phyloP scores from a whole-genome alignment of 2,329 filamentous ascomycete species.

The Hypocreales sp. region DNA sequence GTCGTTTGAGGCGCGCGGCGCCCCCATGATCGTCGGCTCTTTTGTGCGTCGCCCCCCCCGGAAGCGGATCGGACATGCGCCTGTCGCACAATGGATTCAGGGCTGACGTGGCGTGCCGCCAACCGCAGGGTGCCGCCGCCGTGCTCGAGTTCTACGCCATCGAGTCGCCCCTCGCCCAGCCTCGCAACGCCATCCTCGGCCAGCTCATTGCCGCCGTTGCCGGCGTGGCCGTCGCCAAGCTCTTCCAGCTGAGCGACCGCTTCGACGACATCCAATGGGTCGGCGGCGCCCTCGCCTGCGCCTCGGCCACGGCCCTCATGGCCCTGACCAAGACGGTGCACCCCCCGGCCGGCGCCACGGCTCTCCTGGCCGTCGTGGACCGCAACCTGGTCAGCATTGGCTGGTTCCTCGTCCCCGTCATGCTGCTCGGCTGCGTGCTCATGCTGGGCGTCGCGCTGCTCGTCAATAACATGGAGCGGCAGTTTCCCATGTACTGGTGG shows the following conservation, averaged over 20 bases:
- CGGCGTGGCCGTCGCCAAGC: slow-evolving; percentile 46
- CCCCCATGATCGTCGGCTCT: slow-evolving; percentile 50
- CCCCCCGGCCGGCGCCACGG: slow-evolving; percentile 61
- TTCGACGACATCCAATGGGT: slow-evolving; percentile 43
- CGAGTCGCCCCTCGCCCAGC: slow-evolving; percentile 57
- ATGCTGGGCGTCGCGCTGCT: slow-evolving; percentile 49
- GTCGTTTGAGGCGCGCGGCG: slow-evolving; percentile 32
- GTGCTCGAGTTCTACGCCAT: slow-evolving; percentile 63
- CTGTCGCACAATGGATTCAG: too few species aligned
- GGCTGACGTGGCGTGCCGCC: too few species aligned
- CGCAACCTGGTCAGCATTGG: slow-evolving; percentile 37
- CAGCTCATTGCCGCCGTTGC: slow-evolving; percentile 47
- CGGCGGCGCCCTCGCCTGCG: slow-evolving; percentile 50
- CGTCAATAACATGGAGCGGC: slow-evolving; percentile 53
- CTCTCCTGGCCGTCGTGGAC: slow-evolving; percentile 50
- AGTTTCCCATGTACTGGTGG: slow-evolving; percentile 61
- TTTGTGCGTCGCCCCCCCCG: slow-evolving; percentile 56
- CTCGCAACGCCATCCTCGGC: slow-evolving; percentile 52
- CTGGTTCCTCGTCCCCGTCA: slow-evolving; percentile 53
- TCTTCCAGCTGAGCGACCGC: slow-evolving; percentile 38
- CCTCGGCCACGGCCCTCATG: slow-evolving; percentile 48
- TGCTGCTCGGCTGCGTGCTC: slow-evolving; percentile 42
- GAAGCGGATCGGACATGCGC: too few species aligned
- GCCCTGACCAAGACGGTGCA: slow-evolving; percentile 56
- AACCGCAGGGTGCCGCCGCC: slow-evolving; percentile 54